Evolutionary conservation across 768 basidiomycete species (phyloP), one percentile per base, ranked within the genome.

Genomic region (Dacryopinax primogenitus): DNA sequence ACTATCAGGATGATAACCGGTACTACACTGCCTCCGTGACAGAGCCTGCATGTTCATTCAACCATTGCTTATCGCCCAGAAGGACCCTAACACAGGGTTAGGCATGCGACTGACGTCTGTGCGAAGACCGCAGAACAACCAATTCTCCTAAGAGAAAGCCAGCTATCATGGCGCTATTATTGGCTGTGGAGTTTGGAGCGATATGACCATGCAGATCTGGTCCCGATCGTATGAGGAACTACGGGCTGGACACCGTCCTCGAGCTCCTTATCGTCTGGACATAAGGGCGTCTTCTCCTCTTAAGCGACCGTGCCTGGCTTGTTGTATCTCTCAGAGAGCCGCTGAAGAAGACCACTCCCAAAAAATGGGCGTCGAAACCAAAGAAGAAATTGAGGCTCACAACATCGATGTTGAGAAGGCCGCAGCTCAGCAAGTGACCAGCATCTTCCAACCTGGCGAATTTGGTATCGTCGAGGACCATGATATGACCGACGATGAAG

Each of bases 401-500:
- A 58, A 58, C 18, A 3, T 58, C 26, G 51, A 58, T 18, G 15
- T 58, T 11, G 51, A 58, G 18, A 58, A 58, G 30, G 4, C 32
- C 30, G 51, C 51, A 9, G 32, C 13, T 15, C 12, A 58, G 51
- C 51, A 58, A 18, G 51, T 58, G 26, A 58, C 51, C 51, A 58
- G 51, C 51, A 30, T 58, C 26, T 58, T 58, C 30, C 26, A 58
- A 3, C 51, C 30, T 3, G 51, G 51, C 3, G 51, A 58, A 30
- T 58, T 15, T 58, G 51, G 51, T 21, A 13, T 58, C 21, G 51
- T 58, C 51, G 51, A 58, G 11, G 51, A 58, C 21, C 51, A 58
- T 58, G 51, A 58, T 58, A 58, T 58, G 51, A 58, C 4, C 51
- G 51, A 58, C 18, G 51, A 58, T 58, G 51, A 58, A 21, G 51